Percentiles rank a stretch among this genome's conserved stretches.
phyloP scores from a whole-genome alignment of 2,329 filamentous ascomycete species.

The Mycosphaerella sp. region DNA sequence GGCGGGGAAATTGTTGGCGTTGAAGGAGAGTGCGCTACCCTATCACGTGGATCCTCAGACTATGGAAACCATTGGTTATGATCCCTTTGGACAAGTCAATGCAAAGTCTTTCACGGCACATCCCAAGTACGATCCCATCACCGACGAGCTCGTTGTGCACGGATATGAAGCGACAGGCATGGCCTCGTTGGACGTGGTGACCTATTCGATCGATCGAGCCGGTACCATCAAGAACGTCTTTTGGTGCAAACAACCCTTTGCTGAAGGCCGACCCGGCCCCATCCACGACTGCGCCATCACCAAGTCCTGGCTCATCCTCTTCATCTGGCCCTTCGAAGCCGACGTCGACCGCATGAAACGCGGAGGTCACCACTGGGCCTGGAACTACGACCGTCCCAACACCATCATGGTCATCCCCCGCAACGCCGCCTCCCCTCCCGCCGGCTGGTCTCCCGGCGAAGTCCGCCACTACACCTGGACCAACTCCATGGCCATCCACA shows the following conservation, averaged over 20 bases:
- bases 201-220: slow-evolving; percentile 36
- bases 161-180: slow-evolving; percentile 39
- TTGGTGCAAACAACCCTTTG: slow-evolving; percentile 38
- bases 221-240: slow-evolving; percentile 37
- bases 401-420: slow-evolving; percentile 28
- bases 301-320: slow-evolving; percentile 36
- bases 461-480: slow-evolving; percentile 17
- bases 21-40: slow-evolving; percentile 43
- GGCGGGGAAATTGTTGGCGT: slow-evolving; percentile 49
- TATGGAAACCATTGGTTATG: slow-evolving; percentile 36
- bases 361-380: slow-evolving; percentile 39
- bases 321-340: slow-evolving; percentile 36
- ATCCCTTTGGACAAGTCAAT: slow-evolving; percentile 38
- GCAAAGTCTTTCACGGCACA: slow-evolving; percentile 41
- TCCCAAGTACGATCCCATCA: slow-evolving; percentile 41
- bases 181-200: slow-evolving; percentile 34
- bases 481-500: slow-evolving; percentile 38
- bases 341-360: slow-evolving; percentile 33
- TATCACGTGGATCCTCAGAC: slow-evolving; percentile 39
- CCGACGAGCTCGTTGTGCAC: slow-evolving; percentile 38
- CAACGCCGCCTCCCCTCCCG: slow-evolving; percentile 13
- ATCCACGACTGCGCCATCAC: slow-evolving; percentile 39
- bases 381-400: slow-evolving; percentile 26
- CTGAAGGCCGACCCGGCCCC: slow-evolving; percentile 26
- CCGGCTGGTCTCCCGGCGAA: slow-evolving; percentile 18